Conservation (phyloP, 345 rosid genomes). For the Pistacia vera region DNA sequence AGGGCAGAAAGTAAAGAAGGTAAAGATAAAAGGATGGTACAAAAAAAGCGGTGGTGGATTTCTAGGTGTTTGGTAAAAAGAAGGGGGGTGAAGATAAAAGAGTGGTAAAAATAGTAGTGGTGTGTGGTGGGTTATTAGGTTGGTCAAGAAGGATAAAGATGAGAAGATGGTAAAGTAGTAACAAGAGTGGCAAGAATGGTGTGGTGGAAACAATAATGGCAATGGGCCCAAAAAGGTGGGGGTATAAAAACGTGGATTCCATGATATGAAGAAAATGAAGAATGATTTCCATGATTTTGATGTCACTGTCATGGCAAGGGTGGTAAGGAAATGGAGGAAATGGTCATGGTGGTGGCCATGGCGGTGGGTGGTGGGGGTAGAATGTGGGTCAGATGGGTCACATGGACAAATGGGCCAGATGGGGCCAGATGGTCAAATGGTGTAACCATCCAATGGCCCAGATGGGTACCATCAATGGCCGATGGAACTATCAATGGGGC, state of each 20-base stretch:
- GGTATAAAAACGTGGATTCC: conserved; percentile 49
- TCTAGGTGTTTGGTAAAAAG: conserved; percentile 45
- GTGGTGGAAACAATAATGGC: conserved; percentile 44
- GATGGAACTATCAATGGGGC: conserved; percentile 34
- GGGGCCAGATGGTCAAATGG: conserved; percentile 38
- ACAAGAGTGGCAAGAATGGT: conserved; percentile 37
- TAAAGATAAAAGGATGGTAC: conserved; percentile 44
- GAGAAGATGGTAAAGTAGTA: conserved; percentile 33
- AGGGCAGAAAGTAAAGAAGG: conserved; percentile 21
- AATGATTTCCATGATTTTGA: conserved; percentile 53
- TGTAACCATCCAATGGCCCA: conserved; percentile 37
- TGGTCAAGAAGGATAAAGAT: conserved; percentile 53
- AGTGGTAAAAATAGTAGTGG: conserved; percentile 30
- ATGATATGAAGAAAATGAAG: conserved; percentile 33
- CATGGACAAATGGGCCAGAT: conserved; percentile 18
- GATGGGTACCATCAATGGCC: conserved; percentile 34
- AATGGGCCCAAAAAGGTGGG: conserved; percentile 62
- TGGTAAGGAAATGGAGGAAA: conserved; percentile 25
- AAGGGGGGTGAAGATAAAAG: conserved; percentile 43
- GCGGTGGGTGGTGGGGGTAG: conserved; percentile 12
- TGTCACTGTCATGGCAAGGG: conserved; percentile 37
- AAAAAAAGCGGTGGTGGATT: conserved; percentile 43
- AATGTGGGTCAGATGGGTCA: conserved; percentile 14
- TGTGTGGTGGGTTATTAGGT: conserved; percentile 41
- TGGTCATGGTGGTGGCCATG: conserved; percentile 30